Percentiles rank a stretch among this genome's conserved stretches.
Evolutionary conservation across 345 rosid species (phyloP).

Genomic region (Populus davidiana): DNA sequence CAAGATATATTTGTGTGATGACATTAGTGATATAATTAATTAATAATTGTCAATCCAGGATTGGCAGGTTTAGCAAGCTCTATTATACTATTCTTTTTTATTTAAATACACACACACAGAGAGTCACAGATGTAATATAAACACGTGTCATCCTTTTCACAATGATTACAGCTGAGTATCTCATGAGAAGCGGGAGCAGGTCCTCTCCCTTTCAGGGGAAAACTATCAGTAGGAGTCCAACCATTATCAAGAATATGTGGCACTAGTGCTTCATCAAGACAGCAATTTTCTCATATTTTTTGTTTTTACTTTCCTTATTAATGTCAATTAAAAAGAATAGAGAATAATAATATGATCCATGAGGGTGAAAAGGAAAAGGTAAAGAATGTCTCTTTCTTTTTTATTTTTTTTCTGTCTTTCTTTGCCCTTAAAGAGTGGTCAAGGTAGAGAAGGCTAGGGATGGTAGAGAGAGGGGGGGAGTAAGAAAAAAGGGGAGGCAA

Average conservation of each 20-base stretch:
- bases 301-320: background rate
- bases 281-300: background rate
- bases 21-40: too few relatives aligned
- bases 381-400: background rate
- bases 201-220: background rate
- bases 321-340: background rate
- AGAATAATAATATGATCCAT: background rate
- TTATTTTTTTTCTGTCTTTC: too few relatives aligned
- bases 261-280: too few relatives aligned
- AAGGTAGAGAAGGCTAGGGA: background rate
- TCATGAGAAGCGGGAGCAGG: background rate
- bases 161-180: background rate
- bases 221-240: background rate
- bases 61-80: too few relatives aligned
- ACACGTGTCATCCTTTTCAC: background rate
- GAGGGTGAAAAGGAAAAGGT: background rate
- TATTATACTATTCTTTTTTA: background rate
- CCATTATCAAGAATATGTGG: background rate
- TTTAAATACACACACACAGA: too few relatives aligned
- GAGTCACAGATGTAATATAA: background rate
- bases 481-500: background rate
- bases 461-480: background rate
- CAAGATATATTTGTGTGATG: too few relatives aligned
- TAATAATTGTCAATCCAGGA: too few relatives aligned
- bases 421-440: background rate